phyloP scores from a whole-genome alignment of 306 rosid genomes.

The Vigna hirtella region DNA sequence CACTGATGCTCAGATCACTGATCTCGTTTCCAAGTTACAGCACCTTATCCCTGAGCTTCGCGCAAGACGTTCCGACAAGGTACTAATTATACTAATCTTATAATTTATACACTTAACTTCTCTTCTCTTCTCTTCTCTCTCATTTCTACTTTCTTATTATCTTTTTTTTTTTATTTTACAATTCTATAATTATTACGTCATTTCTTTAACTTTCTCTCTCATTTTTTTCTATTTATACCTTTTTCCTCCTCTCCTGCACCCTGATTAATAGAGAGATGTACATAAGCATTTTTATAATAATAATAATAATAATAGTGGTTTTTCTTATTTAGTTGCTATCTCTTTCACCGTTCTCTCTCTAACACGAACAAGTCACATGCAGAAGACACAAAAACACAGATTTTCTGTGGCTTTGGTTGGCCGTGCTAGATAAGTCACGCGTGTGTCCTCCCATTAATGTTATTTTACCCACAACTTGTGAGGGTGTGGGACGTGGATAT shows the following conservation, averaged over 20 bases:
- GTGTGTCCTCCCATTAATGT: constrained; percentile 39
- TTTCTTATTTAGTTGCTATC: constrained; percentile 1
- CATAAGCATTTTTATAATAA: not conserved
- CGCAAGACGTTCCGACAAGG: constrained; percentile 76
- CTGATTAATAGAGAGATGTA: not conserved
- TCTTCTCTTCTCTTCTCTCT: no score
- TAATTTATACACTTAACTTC: not conserved
- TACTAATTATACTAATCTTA: constrained; percentile 5
- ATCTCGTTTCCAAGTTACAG: constrained; percentile 83
- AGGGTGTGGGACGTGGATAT: constrained; percentile 49
- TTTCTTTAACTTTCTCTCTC: not conserved
- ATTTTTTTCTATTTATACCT: no score
- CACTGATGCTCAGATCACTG: constrained; percentile 89
- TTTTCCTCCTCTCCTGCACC: not conserved
- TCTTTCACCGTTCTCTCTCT: constrained; percentile 15
- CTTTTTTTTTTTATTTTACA: no score
- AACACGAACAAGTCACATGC: constrained; percentile 43
- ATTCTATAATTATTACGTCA: no score
- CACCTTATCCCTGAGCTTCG: constrained; percentile 92
- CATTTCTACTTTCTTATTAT: no score
- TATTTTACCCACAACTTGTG: constrained; percentile 47
- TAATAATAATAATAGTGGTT: not conserved
- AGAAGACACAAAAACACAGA: constrained; percentile 23
- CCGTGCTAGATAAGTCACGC: constrained; percentile 47
- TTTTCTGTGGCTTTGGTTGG: constrained; percentile 41